Evolutionary conservation across 805 yeast species (phyloP).

Genomic region (Yarrowia hollandica): DNA sequence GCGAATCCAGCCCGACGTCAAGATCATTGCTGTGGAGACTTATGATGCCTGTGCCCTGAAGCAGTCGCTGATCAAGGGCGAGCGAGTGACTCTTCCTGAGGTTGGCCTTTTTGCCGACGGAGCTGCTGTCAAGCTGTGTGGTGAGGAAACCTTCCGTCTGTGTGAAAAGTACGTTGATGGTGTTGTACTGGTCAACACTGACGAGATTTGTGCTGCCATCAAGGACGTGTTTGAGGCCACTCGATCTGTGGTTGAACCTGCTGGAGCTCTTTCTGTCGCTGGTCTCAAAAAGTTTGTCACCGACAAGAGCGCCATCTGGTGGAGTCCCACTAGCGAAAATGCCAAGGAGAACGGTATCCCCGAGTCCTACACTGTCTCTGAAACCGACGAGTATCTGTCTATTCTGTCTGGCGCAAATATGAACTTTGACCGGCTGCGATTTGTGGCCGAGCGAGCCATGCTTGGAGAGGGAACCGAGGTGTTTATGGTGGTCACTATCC

Average conservation of each 20-base stretch:
- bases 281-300: slow-evolving; percentile 83
- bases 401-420: slow-evolving; percentile 94
- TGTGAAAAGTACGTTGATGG: slow-evolving; percentile 83
- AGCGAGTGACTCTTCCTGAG: slow-evolving; percentile 57
- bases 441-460: slow-evolving; percentile 95
- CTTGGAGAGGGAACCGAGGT: slow-evolving; percentile 98
- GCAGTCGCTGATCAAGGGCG: slow-evolving; percentile 59
- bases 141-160: slow-evolving; percentile 87
- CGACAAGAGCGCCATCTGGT: slow-evolving; percentile 32
- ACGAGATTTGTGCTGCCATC: slow-evolving; percentile 95
- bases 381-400: slow-evolving; percentile 59
- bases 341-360: neutral
- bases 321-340: neutral
- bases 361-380: neutral
- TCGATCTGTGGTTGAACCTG: slow-evolving; percentile 89
- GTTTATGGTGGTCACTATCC: slow-evolving; percentile 83
- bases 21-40: slow-evolving; percentile 94
- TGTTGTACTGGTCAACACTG: slow-evolving; percentile 79
- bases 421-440: slow-evolving; percentile 95
- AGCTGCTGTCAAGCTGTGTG: slow-evolving; percentile 87
- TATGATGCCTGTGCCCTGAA: slow-evolving; percentile 91
- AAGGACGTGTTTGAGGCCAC: slow-evolving; percentile 97
- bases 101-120: slow-evolving; percentile 99
- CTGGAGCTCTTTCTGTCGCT: slow-evolving; percentile 96
- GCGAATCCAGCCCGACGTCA: slow-evolving; percentile 96